Conservation (phyloP, 163 green algal species). For the Prototheca wickerhamii region DNA sequence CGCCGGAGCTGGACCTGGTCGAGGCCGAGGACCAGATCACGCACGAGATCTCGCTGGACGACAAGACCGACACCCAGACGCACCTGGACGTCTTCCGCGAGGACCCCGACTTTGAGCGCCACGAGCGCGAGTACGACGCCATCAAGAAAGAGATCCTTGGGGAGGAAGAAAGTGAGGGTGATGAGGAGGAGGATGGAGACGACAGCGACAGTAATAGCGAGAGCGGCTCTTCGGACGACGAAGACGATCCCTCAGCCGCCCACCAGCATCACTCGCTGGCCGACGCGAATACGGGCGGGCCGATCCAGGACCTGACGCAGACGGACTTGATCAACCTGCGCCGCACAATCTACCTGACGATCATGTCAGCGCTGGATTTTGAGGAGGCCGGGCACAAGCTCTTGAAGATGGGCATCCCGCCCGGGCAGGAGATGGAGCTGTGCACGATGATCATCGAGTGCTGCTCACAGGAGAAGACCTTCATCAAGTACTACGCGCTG, state of each 20-base stretch:
- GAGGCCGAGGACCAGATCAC: conserved; percentile 93
- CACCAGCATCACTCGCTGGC: no score
- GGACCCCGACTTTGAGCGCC: conserved; percentile 73
- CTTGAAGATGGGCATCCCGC: conserved; percentile 75
- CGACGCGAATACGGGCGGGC: background rate
- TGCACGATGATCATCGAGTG: conserved; percentile 97
- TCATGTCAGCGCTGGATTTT: conserved; percentile 95
- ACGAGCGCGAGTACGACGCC: conserved; percentile 78
- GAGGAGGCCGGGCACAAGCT: conserved; percentile 99
- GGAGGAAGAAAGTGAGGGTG: conserved; percentile 26
- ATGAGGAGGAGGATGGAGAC: conserved; percentile 27
- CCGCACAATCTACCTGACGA: conserved; percentile 98
- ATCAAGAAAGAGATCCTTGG: conserved; percentile 86
- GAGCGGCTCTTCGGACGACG: conserved; percentile 22
- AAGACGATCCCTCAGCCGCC: no score
- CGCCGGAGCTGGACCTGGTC: conserved; percentile 84
- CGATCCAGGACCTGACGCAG: conserved; percentile 74
- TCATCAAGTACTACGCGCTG: conserved; percentile 88
- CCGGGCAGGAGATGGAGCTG: conserved; percentile 76
- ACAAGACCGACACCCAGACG: conserved; percentile 51
- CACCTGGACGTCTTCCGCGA: conserved; percentile 84
- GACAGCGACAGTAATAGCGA: conserved; percentile 7
- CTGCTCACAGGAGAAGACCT: conserved; percentile 82
- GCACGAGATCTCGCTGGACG: conserved; percentile 73
- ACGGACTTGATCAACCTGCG: conserved; percentile 96